Percentiles rank a stretch among this genome's conserved stretches.
phyloP scores from a whole-genome alignment of 2,329 filamentous ascomycete genomes.

The Fusarium proliferatum region DNA sequence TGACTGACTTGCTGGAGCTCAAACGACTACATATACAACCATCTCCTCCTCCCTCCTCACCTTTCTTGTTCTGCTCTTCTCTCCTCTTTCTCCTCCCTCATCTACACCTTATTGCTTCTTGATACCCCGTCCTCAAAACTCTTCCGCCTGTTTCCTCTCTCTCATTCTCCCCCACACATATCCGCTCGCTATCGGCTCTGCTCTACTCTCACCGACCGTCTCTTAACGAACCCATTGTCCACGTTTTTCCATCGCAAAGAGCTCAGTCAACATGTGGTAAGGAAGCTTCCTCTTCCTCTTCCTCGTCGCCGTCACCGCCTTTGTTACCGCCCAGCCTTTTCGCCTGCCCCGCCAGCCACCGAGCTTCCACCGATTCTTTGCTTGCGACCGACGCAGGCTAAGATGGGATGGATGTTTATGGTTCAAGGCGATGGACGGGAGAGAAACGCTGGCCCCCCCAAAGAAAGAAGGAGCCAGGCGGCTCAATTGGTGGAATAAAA shows the following conservation, averaged over 20 bases:
- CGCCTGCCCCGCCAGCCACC: slow-evolving; percentile 5
- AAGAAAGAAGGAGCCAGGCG: slow-evolving; percentile 2
- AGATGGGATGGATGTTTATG: slow-evolving; percentile 20
- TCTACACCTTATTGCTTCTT: slow-evolving; percentile 44
- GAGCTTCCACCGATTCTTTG: slow-evolving; percentile 35
- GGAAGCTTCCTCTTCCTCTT: slow-evolving; percentile 14
- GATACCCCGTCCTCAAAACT: slow-evolving; percentile 41
- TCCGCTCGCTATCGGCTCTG: slow-evolving; percentile 37
- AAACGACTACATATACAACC: slow-evolving; percentile 44
- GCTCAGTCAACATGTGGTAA: slow-evolving; percentile 47
- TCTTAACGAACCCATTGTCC: slow-evolving; percentile 28
- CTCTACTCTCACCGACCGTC: slow-evolving; percentile 34
- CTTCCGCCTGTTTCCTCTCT: slow-evolving; percentile 27
- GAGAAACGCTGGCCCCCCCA: slow-evolving; percentile 6
- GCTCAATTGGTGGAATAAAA: slow-evolving; percentile 34
- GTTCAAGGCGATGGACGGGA: slow-evolving; percentile 3
- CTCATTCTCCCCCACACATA: slow-evolving; percentile 13
- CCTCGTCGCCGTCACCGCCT: slow-evolving; percentile 38
- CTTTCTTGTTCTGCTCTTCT: slow-evolving; percentile 37
- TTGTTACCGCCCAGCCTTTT: slow-evolving; percentile 17
- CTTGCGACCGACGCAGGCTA: slow-evolving; percentile 21
- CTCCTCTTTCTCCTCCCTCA: slow-evolving; percentile 40
- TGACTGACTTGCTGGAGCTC: slow-evolving; percentile 5
- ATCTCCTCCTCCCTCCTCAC: slow-evolving; percentile 34
- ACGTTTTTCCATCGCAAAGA: slow-evolving; percentile 29